phyloP scores from a whole-genome alignment of 2,329 filamentous ascomycete genomes.

The Aspergillus uvarum region DNA sequence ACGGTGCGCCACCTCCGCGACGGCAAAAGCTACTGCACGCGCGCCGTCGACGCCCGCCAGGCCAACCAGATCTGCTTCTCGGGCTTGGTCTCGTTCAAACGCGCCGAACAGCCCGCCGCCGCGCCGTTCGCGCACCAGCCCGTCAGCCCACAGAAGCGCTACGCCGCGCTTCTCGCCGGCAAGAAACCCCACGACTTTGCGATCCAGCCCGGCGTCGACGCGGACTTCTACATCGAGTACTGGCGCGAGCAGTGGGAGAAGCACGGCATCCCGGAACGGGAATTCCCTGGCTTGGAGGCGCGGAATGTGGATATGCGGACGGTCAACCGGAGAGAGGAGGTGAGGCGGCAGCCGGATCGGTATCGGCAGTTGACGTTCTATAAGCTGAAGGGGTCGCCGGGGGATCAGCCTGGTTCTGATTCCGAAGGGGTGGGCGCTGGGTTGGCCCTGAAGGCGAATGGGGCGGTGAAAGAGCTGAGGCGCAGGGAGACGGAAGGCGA shows the following conservation, averaged over 20 bases:
- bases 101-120: slow-evolving; percentile 32
- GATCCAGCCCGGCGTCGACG: slow-evolving; percentile 36
- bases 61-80: slow-evolving; percentile 52
- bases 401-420: slow-evolving; percentile 22
- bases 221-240: slow-evolving; percentile 36
- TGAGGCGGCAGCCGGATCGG: slow-evolving; percentile 29
- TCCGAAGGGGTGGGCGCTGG: no score
- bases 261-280: slow-evolving; percentile 22
- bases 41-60: slow-evolving; percentile 54
- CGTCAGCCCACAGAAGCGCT: slow-evolving; percentile 29
- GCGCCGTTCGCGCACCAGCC: slow-evolving; percentile 34
- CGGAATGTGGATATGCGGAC: slow-evolving; percentile 54
- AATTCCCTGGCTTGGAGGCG: slow-evolving; percentile 47
- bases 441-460: not conserved
- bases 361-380: slow-evolving; percentile 51
- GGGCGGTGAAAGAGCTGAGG: slow-evolving; percentile 12
- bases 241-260: slow-evolving; percentile 25
- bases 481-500: slow-evolving; percentile 31
- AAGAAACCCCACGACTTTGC: slow-evolving; percentile 36
- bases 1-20: slow-evolving; percentile 52
- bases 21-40: slow-evolving; percentile 53
- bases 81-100: slow-evolving; percentile 55
- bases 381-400: slow-evolving; percentile 44
- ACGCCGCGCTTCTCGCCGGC: slow-evolving; percentile 28
- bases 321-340: slow-evolving; percentile 43